phyloP scores from a whole-genome alignment of 2,329 filamentous ascomycete genomes.

The Claviceps lovelessii region DNA sequence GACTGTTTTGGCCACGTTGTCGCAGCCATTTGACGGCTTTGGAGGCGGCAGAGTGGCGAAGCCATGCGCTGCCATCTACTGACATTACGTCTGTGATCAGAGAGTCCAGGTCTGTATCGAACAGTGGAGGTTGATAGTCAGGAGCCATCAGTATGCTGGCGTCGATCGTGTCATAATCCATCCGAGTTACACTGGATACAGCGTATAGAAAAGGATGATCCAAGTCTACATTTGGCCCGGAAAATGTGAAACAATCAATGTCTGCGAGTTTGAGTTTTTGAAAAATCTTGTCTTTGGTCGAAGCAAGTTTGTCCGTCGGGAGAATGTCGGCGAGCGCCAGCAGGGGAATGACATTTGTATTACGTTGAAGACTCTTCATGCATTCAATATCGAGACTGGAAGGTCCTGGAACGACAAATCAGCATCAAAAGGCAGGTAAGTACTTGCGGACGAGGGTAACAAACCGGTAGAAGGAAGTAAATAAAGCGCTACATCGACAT shows the following conservation, averaged over 20 bases:
- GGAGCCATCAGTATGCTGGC: slow-evolving; percentile 87
- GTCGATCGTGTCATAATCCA: slow-evolving; percentile 75
- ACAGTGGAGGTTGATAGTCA: slow-evolving; percentile 70
- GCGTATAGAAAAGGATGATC: slow-evolving; percentile 45
- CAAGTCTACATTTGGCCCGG: slow-evolving; percentile 16
- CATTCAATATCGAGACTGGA: slow-evolving; percentile 47
- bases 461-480: slow-evolving; percentile 55
- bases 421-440: neutral
- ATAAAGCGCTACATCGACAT: slow-evolving; percentile 78
- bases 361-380: slow-evolving; percentile 51
- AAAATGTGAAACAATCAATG: slow-evolving; percentile 55
- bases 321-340: slow-evolving; percentile 65
- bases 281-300: slow-evolving; percentile 45
- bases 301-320: slow-evolving; percentile 38
- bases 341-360: slow-evolving; percentile 77
- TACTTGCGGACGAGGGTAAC: neutral
- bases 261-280: slow-evolving; percentile 40
- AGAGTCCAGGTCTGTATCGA: slow-evolving; percentile 55
- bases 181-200: slow-evolving; percentile 58
- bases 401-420: slow-evolving; percentile 17
- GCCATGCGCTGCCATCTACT: slow-evolving; percentile 60
- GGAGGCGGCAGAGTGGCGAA: slow-evolving; percentile 68
- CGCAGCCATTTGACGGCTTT: slow-evolving; percentile 65
- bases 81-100: slow-evolving; percentile 68
- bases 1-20: slow-evolving; percentile 7